Conservation (phyloP, 208 protist genomes). For the Leptomonas seymouri region DNA sequence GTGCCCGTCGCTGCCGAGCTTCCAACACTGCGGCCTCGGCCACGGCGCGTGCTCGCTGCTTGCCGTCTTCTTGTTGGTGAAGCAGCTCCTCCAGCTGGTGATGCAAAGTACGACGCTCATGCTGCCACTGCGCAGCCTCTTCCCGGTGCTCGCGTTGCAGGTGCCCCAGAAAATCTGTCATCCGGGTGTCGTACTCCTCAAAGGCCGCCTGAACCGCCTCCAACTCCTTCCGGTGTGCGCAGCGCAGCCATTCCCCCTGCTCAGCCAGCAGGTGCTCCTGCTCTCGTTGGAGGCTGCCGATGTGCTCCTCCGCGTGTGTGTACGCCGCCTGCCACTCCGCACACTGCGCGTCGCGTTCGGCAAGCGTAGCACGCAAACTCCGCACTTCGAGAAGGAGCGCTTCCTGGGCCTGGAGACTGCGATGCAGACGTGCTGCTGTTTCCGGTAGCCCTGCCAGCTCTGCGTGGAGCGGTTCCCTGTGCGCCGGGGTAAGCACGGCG, state of each 20-base stretch:
- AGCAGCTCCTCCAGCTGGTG: constrained; percentile 34
- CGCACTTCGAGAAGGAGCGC: constrained; percentile 24
- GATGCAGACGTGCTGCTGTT: constrained; percentile 22
- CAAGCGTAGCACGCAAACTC: no score
- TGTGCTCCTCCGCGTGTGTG: constrained; percentile 14
- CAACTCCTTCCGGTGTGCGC: constrained; percentile 41
- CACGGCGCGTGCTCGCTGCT: constrained; percentile 3
- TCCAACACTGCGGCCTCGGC: constrained; percentile 11
- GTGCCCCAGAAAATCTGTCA: constrained; percentile 45
- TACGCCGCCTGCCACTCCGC: constrained; percentile 16
- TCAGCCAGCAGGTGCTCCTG: constrained; percentile 34
- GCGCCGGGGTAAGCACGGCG: background rate
- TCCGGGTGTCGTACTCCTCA: constrained; percentile 48
- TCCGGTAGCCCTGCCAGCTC: constrained; percentile 18
- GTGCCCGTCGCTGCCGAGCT: background rate
- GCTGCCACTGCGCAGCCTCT: constrained; percentile 40
- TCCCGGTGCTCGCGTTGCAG: constrained; percentile 37
- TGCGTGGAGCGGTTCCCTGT: constrained; percentile 1
- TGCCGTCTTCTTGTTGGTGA: constrained; percentile 7
- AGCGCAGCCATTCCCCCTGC: constrained; percentile 39
- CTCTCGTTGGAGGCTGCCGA: constrained; percentile 1
- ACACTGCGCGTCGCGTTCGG: constrained; percentile 20
- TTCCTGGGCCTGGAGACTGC: constrained; percentile 24
- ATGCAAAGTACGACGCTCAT: constrained; percentile 39
- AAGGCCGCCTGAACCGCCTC: constrained; percentile 48